Evolutionary conservation across 2,329 filamentous ascomycete genomes (phyloP).

Genomic region (Sarocladiaceae sp.): DNA sequence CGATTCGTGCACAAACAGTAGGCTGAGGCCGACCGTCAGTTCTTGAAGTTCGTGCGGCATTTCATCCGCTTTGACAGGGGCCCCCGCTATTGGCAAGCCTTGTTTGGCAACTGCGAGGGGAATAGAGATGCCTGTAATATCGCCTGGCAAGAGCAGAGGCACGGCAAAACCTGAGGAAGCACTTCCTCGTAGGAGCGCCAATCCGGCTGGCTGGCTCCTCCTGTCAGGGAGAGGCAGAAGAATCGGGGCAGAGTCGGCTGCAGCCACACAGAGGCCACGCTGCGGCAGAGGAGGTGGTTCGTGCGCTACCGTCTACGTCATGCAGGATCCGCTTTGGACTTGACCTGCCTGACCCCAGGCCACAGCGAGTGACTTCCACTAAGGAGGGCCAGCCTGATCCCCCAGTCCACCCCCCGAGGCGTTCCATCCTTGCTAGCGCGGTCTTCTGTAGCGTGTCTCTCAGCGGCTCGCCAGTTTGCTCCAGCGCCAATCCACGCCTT

Average conservation of each 20-base stretch:
- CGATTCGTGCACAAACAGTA: neutral
- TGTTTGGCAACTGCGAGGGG: neutral
- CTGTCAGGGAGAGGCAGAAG: conserved; percentile 4
- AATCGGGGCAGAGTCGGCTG: neutral
- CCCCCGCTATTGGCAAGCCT: conserved; percentile 1
- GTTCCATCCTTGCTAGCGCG: neutral
- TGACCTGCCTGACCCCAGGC: neutral
- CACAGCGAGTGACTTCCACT: neutral
- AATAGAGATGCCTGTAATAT: neutral
- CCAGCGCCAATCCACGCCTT: neutral
- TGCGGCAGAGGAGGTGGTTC: neutral
- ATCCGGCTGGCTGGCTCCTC: neutral
- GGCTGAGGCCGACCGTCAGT: no score
- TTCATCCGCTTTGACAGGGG: conserved; percentile 1
- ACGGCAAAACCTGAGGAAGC: no score
- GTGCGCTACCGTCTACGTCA: conserved; percentile 3
- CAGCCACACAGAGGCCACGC: neutral
- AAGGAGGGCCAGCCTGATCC: no score
- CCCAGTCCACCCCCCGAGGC: neutral
- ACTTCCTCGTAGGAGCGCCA: no score
- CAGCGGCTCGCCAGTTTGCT: neutral
- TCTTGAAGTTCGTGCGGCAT: no score
- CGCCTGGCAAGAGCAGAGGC: neutral
- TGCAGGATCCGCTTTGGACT: neutral
- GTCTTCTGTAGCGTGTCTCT: conserved; percentile 1